phyloP scores from a whole-genome alignment of 208 protist species.

The Trypanosoma melophagium region DNA sequence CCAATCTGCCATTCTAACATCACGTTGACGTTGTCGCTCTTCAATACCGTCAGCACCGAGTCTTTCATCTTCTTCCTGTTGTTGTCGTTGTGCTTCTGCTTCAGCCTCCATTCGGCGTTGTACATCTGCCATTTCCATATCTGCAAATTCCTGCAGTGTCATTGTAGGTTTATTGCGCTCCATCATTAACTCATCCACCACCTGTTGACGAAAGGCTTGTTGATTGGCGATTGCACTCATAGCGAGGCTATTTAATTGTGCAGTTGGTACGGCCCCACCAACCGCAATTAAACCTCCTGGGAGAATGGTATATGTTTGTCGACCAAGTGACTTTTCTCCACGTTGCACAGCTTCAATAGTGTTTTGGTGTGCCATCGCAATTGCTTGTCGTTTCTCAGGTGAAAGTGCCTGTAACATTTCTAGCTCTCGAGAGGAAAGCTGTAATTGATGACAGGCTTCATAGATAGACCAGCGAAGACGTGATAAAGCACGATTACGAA shows the following conservation, averaged over 20 bases:
- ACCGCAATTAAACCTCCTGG: slow-evolving; percentile 70
- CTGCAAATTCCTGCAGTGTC: slow-evolving; percentile 86
- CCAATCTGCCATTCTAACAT: slow-evolving; percentile 75
- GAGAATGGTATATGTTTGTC: slow-evolving; percentile 87
- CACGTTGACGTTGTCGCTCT: slow-evolving; percentile 82
- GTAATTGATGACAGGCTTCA: slow-evolving; percentile 78
- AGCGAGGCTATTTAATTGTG: slow-evolving; percentile 14
- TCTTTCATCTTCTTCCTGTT: slow-evolving; percentile 73
- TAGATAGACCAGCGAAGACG: slow-evolving; percentile 76
- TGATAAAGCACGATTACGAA: slow-evolving; percentile 62
- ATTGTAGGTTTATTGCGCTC: slow-evolving; percentile 83
- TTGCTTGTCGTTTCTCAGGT: slow-evolving; percentile 54
- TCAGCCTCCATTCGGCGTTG: slow-evolving; percentile 68
- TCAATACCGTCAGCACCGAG: slow-evolving; percentile 82
- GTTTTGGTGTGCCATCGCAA: slow-evolving; percentile 64
- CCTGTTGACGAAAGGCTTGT: slow-evolving; percentile 65
- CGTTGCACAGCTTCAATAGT: slow-evolving; percentile 72
- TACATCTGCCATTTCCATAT: slow-evolving; percentile 79
- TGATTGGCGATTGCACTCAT: slow-evolving; percentile 36
- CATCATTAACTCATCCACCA: slow-evolving; percentile 72
- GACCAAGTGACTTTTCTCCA: slow-evolving; percentile 62
- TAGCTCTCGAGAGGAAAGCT: slow-evolving; percentile 70
- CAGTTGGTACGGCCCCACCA: slow-evolving; percentile 39
- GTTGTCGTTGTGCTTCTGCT: slow-evolving; percentile 37
- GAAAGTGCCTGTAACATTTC: slow-evolving; percentile 69